phyloP scores from a whole-genome alignment of 768 basidiomycete genomes.

The Austroboletus festivus region DNA sequence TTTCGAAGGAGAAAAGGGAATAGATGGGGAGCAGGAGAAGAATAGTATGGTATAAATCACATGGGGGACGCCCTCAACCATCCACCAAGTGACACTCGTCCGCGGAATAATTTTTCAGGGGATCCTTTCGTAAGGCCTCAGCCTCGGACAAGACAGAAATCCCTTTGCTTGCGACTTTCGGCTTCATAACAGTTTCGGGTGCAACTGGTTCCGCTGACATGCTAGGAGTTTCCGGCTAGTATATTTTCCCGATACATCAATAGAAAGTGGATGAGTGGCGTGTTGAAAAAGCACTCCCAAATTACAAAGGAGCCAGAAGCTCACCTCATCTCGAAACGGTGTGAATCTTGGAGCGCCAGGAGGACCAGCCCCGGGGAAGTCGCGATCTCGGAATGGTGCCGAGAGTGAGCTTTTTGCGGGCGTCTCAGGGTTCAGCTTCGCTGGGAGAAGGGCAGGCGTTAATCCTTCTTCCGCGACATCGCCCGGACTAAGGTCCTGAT shows the following conservation, averaged over 20 bases:
- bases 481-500: constrained; percentile 57
- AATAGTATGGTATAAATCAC: neutral
- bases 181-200: constrained; percentile 66
- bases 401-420: constrained; percentile 34
- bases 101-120: constrained; percentile 70
- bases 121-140: constrained; percentile 75
- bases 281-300: constrained; percentile 7
- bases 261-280: neutral
- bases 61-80: constrained; percentile 15
- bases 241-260: constrained; percentile 2
- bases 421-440: constrained; percentile 33
- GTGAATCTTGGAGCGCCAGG: constrained; percentile 59
- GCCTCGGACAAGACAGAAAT: constrained; percentile 56
- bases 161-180: constrained; percentile 47
- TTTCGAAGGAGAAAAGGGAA: neutral
- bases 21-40: constrained; percentile 19
- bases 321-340: constrained; percentile 73
- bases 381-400: constrained; percentile 40
- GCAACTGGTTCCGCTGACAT: constrained; percentile 28
- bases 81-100: constrained; percentile 22
- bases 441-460: constrained; percentile 32
- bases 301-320: constrained; percentile 17
- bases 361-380: constrained; percentile 19
- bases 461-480: constrained; percentile 25
- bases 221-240: constrained; percentile 24